A percentile compares a stretch with the other conserved stretches of the same genome.
Evolutionary conservation across 2,329 filamentous ascomycete genomes (phyloP).

Genomic region (Colletotrichum liaoningense): DNA sequence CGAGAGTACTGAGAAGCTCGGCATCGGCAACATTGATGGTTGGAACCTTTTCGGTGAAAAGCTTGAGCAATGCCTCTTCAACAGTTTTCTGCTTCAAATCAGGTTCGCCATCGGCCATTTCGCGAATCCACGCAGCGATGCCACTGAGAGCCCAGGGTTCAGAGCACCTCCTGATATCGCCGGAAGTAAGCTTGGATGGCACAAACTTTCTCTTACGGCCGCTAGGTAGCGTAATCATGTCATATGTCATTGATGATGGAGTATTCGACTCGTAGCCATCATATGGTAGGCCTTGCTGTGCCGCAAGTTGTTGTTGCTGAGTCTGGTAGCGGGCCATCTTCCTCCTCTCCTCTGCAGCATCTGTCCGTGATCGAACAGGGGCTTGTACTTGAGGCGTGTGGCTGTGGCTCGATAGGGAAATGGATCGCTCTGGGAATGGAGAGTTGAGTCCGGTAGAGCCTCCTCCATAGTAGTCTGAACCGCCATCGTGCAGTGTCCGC

Average conservation of each 20-base stretch:
- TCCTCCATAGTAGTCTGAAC: constrained; percentile 60
- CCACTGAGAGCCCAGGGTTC: constrained; percentile 95
- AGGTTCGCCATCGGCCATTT: constrained; percentile 90
- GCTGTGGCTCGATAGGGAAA: constrained; percentile 85
- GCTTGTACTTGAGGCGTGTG: constrained; percentile 82
- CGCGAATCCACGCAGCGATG: constrained; percentile 87
- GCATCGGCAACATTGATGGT: constrained; percentile 99
- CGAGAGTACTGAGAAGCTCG: constrained; percentile 82
- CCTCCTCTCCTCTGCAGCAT: constrained; percentile 80
- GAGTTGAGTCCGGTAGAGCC: constrained; percentile 46
- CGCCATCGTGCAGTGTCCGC: constrained; percentile 50
- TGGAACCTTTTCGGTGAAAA: constrained; percentile 95
- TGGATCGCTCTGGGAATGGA: constrained; percentile 74
- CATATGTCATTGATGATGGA: constrained; percentile 73
- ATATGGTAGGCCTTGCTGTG: constrained; percentile 63
- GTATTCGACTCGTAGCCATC: constrained; percentile 68
- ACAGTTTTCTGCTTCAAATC: constrained; percentile 88
- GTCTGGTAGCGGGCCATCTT: constrained; percentile 66
- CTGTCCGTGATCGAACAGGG: constrained; percentile 93
- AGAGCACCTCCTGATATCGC: constrained; percentile 84
- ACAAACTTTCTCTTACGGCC: constrained; percentile 86
- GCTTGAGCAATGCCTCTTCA: constrained; percentile 85
- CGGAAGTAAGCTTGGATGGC: constrained; percentile 82
- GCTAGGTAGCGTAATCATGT: constrained; percentile 85
- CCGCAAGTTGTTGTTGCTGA: constrained; percentile 61